phyloP scores from a whole-genome alignment of 148 eudicot genomes.

The Rhododendron ferrugineum region DNA sequence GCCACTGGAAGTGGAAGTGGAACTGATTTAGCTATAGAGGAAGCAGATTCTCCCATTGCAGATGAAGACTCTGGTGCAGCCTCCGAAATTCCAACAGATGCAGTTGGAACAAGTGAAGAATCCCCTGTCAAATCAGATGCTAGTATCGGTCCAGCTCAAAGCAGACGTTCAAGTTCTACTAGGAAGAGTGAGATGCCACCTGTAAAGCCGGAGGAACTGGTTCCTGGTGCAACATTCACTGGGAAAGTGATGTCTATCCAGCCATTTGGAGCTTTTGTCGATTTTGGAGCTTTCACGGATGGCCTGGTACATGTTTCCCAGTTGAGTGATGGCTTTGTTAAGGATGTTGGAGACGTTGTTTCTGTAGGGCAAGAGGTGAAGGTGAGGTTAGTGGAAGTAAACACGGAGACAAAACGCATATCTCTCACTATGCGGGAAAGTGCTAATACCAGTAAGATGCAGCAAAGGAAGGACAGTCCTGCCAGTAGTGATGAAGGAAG shows the following conservation, averaged over 20 bases:
- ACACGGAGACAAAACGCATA: constrained; percentile 66
- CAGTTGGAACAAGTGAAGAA: constrained; percentile 35
- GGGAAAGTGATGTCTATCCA: constrained; percentile 88
- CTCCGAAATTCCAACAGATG: constrained; percentile 22
- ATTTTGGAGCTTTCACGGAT: constrained; percentile 95
- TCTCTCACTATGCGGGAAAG: constrained; percentile 86
- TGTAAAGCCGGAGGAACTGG: constrained; percentile 74
- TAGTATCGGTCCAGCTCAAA: constrained; percentile 26
- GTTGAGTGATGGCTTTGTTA: constrained; percentile 73
- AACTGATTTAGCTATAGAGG: constrained; percentile 69
- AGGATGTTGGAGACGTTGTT: constrained; percentile 70
- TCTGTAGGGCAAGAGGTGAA: constrained; percentile 89
- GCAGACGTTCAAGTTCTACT: constrained; percentile 48
- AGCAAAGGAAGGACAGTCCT: constrained; percentile 37
- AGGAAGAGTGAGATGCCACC: constrained; percentile 97
- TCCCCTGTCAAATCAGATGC: constrained; percentile 36
- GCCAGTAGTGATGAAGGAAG: constrained; percentile 35
- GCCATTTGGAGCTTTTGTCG: constrained; percentile 96
- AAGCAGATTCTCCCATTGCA: constrained; percentile 32
- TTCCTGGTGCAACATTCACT: constrained; percentile 76
- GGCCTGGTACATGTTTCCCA: constrained; percentile 89
- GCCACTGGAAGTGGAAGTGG: constrained; percentile 36
- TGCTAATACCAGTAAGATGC: constrained; percentile 39
- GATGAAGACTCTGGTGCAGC: constrained; percentile 35
- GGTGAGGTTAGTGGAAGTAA: constrained; percentile 76